Percentiles rank a stretch among this genome's conserved stretches.
Conservation (phyloP, 2,329 filamentous ascomycete genomes). For the Aspergillus clavatus region DNA sequence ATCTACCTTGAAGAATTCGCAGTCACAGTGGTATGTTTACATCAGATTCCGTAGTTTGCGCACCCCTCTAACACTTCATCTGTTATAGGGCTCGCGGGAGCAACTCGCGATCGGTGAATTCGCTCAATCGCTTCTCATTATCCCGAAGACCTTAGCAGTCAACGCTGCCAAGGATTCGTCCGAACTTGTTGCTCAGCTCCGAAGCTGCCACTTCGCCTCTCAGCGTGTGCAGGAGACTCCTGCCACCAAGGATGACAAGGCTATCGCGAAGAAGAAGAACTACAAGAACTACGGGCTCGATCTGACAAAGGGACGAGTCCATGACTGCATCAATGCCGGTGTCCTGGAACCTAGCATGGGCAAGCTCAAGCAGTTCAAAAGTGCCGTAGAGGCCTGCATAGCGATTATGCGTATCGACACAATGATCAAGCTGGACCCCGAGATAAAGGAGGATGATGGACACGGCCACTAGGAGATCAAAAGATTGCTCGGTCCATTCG, state of each 20-base stretch:
- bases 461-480: slow-evolving; percentile 64
- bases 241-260: slow-evolving; percentile 73
- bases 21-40: slow-evolving; percentile 72
- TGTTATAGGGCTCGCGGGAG: slow-evolving; percentile 70
- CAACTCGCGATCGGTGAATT: slow-evolving; percentile 98
- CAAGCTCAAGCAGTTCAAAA: slow-evolving; percentile 98
- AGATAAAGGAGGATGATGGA: slow-evolving; percentile 75
- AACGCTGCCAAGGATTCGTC: slow-evolving; percentile 96
- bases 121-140: slow-evolving; percentile 85
- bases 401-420: slow-evolving; percentile 99
- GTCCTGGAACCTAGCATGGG: slow-evolving; percentile 96
- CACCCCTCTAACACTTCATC: slow-evolving; percentile 1
- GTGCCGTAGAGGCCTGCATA: slow-evolving; percentile 95
- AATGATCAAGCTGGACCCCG: slow-evolving; percentile 94
- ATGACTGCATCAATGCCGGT: slow-evolving; percentile 89
- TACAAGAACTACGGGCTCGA: slow-evolving; percentile 99
- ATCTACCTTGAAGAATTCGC: slow-evolving; percentile 99
- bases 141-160: slow-evolving; percentile 93
- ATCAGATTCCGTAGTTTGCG: background rate
- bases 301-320: slow-evolving; percentile 79
- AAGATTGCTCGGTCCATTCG: slow-evolving; percentile 1
- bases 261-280: slow-evolving; percentile 84
- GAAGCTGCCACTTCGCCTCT: slow-evolving; percentile 87
- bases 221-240: slow-evolving; percentile 88
- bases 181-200: slow-evolving; percentile 91